Percentiles rank a stretch among this genome's conserved stretches.
Evolutionary conservation across 2,329 filamentous ascomycete species (phyloP).

Genomic region (Aureobasidium mangrovei): DNA sequence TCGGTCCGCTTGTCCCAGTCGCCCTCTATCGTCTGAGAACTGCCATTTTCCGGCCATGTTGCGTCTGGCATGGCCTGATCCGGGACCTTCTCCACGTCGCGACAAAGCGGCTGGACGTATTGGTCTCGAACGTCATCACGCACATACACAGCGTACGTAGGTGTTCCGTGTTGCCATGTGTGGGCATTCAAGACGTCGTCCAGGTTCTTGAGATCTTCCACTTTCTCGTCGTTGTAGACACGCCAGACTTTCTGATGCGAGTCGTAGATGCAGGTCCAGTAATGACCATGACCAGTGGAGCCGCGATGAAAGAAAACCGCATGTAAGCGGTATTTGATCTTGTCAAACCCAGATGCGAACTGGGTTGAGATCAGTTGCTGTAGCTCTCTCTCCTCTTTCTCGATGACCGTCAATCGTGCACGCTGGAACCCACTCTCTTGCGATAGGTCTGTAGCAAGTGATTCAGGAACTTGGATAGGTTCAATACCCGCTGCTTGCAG

Average conservation of each 20-base stretch:
- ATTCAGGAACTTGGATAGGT: constrained; percentile 35
- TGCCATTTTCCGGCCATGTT: neutral
- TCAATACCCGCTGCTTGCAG: constrained; percentile 26
- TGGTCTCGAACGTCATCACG: constrained; percentile 54
- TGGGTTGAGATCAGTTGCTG: constrained; percentile 45
- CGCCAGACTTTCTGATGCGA: constrained; percentile 76
- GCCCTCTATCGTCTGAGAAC: neutral
- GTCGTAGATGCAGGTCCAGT: constrained; percentile 95
- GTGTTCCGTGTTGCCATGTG: constrained; percentile 57
- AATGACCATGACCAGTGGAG: constrained; percentile 60
- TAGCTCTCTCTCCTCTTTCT: constrained; percentile 36
- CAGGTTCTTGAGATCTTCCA: constrained; percentile 58
- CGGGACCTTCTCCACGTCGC: constrained; percentile 12
- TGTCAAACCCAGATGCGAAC: constrained; percentile 55
- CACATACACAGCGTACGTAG: constrained; percentile 80
- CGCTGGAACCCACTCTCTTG: constrained; percentile 37
- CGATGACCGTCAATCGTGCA: constrained; percentile 36
- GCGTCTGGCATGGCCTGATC: constrained; percentile 11
- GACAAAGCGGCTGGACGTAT: constrained; percentile 41
- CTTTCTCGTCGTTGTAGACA: constrained; percentile 84
- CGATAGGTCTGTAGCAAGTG: constrained; percentile 36
- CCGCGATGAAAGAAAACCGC: constrained; percentile 89
- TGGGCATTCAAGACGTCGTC: constrained; percentile 60
- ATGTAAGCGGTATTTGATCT: constrained; percentile 72
- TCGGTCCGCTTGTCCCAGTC: neutral